phyloP scores from a whole-genome alignment of 129 eudicot species.

The Sambucus nigra region DNA sequence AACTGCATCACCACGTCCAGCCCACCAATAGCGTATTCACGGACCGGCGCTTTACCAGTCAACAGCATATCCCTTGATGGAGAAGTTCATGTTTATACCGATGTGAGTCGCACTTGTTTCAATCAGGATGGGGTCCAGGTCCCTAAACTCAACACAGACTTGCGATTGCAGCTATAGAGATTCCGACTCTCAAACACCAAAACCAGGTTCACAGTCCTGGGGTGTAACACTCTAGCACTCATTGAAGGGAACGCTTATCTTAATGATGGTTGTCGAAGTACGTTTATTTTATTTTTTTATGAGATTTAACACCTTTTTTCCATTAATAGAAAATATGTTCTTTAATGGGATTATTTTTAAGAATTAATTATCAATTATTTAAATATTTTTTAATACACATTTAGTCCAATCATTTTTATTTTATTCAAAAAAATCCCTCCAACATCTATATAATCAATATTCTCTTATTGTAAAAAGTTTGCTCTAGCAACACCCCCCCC shows the following conservation, averaged over 20 bases:
- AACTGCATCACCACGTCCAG: background rate
- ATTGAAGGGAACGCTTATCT: conserved; percentile 34
- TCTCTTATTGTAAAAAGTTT: too few species aligned
- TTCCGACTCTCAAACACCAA: conserved; percentile 15
- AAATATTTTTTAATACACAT: too few species aligned
- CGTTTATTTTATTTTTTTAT: background rate
- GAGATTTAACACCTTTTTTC: conserved; percentile 19
- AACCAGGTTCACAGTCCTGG: conserved; percentile 25
- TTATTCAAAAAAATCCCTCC: too few species aligned
- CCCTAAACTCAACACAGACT: background rate
- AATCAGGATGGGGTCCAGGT: background rate
- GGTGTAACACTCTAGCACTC: conserved; percentile 25
- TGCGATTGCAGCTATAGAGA: background rate
- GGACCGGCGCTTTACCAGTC: background rate
- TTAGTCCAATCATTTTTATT: too few species aligned
- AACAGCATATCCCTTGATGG: conserved; percentile 9
- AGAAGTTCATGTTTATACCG: background rate
- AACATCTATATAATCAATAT: too few species aligned
- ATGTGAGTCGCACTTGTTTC: conserved; percentile 14
- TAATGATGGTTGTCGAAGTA: background rate
- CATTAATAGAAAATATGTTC: too few species aligned
- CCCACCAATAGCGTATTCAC: background rate
- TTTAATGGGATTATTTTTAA: too few species aligned
- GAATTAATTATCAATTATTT: too few species aligned
- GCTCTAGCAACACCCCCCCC: too few species aligned